These are phyloP conservation scores for Incumbomyces delicatus DNA, from an alignment of 2,329 filamentous ascomycete genomes.

Conservation along the genomic window DNA sequence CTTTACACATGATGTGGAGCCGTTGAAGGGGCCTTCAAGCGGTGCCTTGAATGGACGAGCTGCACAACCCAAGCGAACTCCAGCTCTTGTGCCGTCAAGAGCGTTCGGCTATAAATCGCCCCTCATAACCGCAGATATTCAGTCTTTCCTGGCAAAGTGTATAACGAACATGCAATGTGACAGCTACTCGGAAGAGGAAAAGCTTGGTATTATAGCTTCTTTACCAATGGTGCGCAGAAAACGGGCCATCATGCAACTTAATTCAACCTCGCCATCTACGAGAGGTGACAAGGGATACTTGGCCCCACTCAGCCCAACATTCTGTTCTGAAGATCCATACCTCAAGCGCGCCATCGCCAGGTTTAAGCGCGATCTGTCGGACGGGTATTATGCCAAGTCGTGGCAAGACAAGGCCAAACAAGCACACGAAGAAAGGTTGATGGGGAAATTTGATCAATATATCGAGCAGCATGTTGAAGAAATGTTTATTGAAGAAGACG, in stretches of 20 bases:
- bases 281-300: no score
- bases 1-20: no score
- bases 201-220: not conserved
- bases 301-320: constrained; percentile 3
- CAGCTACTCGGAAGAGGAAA: constrained; percentile 16
- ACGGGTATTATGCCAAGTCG: constrained; percentile 46
- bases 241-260: not conserved
- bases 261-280: no score
- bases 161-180: constrained; percentile 13
- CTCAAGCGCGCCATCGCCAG: constrained; percentile 21
- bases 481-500: constrained; percentile 50
- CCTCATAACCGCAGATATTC: constrained; percentile 12
- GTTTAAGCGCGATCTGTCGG: constrained; percentile 46
- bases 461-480: constrained; percentile 46
- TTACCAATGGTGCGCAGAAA: not conserved
- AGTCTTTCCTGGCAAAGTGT: constrained; percentile 14
- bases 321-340: constrained; percentile 14
- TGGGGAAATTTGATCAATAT: constrained; percentile 48
- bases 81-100: constrained; percentile 11
- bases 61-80: constrained; percentile 3
- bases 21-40: no score
- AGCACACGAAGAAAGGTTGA: constrained; percentile 42
- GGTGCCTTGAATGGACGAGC: not conserved
- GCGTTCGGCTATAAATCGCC: constrained; percentile 16
- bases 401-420: constrained; percentile 47